These are phyloP conservation scores for Podila epigama DNA, from an alignment of 192 early-diverging fungal species.

Conservation along the genomic window DNA sequence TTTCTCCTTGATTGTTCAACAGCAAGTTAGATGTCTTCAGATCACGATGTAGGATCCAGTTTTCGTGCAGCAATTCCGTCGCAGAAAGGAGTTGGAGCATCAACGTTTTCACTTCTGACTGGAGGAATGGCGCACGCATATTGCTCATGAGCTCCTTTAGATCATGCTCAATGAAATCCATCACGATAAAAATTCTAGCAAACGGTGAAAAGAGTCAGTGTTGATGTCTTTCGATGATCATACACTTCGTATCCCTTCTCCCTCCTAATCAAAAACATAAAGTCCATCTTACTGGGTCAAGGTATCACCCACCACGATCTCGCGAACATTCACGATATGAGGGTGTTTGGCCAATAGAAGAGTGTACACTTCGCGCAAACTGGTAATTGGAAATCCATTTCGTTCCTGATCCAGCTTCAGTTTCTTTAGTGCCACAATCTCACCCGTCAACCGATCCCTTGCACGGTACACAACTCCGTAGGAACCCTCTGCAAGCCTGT, in stretches of 20 bases:
- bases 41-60: slow-evolving; percentile 77
- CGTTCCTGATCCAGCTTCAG: slow-evolving; percentile 64
- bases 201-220: slow-evolving; percentile 18
- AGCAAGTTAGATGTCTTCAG: slow-evolving; percentile 71
- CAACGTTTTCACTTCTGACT: slow-evolving; percentile 85
- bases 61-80: slow-evolving; percentile 67
- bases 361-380: slow-evolving; percentile 79
- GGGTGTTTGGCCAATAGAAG: slow-evolving; percentile 81
- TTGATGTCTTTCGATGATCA: neutral
- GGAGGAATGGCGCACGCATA: slow-evolving; percentile 81
- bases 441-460: slow-evolving; percentile 78
- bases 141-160: slow-evolving; percentile 89
- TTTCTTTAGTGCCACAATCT: slow-evolving; percentile 68
- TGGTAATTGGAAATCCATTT: slow-evolving; percentile 82
- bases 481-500: slow-evolving; percentile 95
- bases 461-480: slow-evolving; percentile 98
- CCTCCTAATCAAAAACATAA: neutral
- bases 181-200: slow-evolving; percentile 90
- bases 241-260: too few species aligned
- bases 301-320: slow-evolving; percentile 75
- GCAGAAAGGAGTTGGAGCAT: slow-evolving; percentile 74
- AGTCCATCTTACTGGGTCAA: slow-evolving; percentile 58
- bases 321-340: slow-evolving; percentile 83
- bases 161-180: slow-evolving; percentile 98
- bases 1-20: slow-evolving; percentile 63